Evolutionary conservation across 768 basidiomycete species (phyloP), one percentile per base, ranked within the genome.

Genomic region (Lactarius quietus): DNA sequence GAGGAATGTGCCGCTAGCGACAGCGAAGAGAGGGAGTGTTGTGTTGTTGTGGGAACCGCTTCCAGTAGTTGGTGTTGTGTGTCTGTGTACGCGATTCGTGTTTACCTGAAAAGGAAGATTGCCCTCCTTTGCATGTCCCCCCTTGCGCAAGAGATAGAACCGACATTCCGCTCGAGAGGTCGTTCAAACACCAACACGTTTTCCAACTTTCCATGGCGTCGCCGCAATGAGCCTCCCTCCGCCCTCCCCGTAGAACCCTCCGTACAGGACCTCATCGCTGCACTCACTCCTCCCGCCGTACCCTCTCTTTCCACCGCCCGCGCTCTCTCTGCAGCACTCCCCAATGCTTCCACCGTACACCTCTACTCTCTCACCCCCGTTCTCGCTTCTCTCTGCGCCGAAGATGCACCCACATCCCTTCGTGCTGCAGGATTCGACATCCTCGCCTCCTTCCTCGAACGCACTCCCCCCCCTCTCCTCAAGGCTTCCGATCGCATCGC

Each of bases 391-490:
- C 78, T 92, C 14, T 92, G 90, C 72, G 74, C 78, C 43, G 60
- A 75, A 7, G 79, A 83, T 20, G 79, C 82, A 0, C 88, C 89
- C 1, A 66, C 79, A 0, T 76, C 84, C 0, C 67, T 92, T 5
- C 89, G 90, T 70, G 82, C 82, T 9, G 82, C 85, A 0, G 91
- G 90, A 1, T 90, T 81, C 69, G 90, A 92, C 63, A 84, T 91
- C 66, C 78, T 92, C 59, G 79, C 86, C 17, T 81, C 87, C 3
- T 92, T 87, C 72, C 86, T 84, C 77, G 84, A 88, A 70, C 85
- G 86, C 71, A 77, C 74, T 26, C 84, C 86, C 59, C 70, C 72
- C 26, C 84, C 86, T 59, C 70, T 72, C 26, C 75, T 85, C 26
- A 75, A 77, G 1, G 86, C 84, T 2, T 78, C 84, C 1, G 89